These are phyloP conservation scores for Metschnikowia amazonensis DNA, from an alignment of 805 yeast genomes.

Conservation along the genomic window DNA sequence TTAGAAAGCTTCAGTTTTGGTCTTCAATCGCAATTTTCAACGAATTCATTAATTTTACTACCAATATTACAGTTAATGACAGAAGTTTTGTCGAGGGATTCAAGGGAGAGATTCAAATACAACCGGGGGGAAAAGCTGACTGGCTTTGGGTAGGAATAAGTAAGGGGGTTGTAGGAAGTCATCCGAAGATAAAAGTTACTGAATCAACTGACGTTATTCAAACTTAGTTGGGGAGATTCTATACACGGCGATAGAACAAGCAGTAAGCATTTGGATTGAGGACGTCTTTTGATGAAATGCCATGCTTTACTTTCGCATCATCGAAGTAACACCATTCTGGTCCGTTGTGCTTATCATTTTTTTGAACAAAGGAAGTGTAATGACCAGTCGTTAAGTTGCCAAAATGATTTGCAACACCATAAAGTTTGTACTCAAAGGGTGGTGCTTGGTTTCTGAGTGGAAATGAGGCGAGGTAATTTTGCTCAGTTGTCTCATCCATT, in stretches of 20 bases:
- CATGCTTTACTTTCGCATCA: constrained; percentile 62
- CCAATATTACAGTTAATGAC: constrained; percentile 77
- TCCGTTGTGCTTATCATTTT: constrained; percentile 41
- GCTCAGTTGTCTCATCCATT: constrained; percentile 41
- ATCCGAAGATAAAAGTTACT: constrained; percentile 46
- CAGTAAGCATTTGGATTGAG: constrained; percentile 78
- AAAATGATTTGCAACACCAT: constrained; percentile 79
- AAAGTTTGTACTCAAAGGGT: constrained; percentile 73
- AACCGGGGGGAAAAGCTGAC: constrained; percentile 41
- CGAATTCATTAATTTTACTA: constrained; percentile 75
- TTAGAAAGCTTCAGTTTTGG: constrained; percentile 83
- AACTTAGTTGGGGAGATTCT: background rate
- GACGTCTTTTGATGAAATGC: constrained; percentile 49
- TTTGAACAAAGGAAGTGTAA: constrained; percentile 76
- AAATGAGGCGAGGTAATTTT: constrained; percentile 44
- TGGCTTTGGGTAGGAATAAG: constrained; percentile 71
- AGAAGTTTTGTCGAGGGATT: constrained; percentile 80
- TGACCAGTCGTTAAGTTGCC: constrained; percentile 87
- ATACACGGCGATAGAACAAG: constrained; percentile 59
- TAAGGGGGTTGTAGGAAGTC: constrained; percentile 51
- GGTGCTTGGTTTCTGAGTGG: constrained; percentile 70
- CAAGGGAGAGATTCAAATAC: constrained; percentile 56
- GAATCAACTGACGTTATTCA: constrained; percentile 11
- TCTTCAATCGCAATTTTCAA: constrained; percentile 80
- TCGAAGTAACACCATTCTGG: constrained; percentile 81